Evolutionary conservation across 2,329 filamentous ascomycete species (phyloP), one percentile per base, ranked within the genome.

Genomic region (Sclerotinia sclerotiorum): DNA sequence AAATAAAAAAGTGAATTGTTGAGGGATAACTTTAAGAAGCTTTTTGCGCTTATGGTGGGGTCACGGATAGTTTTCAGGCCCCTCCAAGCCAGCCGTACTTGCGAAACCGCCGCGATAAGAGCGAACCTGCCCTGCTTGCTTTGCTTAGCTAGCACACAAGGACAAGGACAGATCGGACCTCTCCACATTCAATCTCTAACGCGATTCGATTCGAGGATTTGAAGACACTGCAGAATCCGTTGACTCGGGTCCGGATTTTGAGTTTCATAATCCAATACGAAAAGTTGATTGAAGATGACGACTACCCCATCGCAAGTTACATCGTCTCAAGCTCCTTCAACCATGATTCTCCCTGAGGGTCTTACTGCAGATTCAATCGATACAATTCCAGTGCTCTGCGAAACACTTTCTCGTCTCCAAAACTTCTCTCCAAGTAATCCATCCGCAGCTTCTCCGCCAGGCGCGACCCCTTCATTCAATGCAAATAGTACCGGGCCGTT

Each of bases 331-430:
- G 77, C 72, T 73, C 76, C 69, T 74, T 78, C 69, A 72, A 76
- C 69, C 73, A 73, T 69, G 70, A 75, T 73, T 35, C 73, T 76
- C 76, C 84, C 89, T 44, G 81, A 85, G 3, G 87, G 90, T 68
- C 90, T 95, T 71, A 86, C 91, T 62, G 91, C 94, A 39, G 90
- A 94, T 79, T 88, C 88, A 62, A 92, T 97, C 81, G 94, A 97
- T 82, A 87, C 93, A 73, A 86, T 97, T 66, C 92, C 93, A 35
- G 88, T 93, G 76, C 87, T 97, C 66, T 89, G 92, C 76, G 84
- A 88, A 69, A 87, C 97, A 73, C 87, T 97, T 70, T 84, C 88
- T 72, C 91, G 91, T 63, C 85, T 97, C 24, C 87, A 91, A 73
- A 77, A 80, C 57, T 79, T 80, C 51, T 78, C 81, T 65, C 76